These are phyloP conservation scores for Tricholoma saponaceum DNA, from an alignment of 768 basidiomycete genomes.

Conservation along the genomic window DNA sequence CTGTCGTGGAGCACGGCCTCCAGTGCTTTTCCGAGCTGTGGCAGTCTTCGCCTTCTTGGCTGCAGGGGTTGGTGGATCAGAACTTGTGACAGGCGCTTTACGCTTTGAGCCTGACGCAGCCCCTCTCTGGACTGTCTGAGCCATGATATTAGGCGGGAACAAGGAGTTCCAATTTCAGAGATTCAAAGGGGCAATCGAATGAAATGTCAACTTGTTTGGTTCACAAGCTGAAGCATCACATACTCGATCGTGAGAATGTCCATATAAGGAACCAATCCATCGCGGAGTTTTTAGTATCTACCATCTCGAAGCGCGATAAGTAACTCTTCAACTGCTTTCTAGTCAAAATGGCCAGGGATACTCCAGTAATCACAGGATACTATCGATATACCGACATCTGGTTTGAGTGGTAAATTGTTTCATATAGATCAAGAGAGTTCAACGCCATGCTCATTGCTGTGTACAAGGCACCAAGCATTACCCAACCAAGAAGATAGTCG, in stretches of 20 bases:
- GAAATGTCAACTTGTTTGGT: slow-evolving; percentile 26
- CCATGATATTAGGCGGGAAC: slow-evolving; percentile 43
- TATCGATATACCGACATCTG: slow-evolving; percentile 85
- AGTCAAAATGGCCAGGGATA: slow-evolving; percentile 22
- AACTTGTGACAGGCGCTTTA: slow-evolving; percentile 38
- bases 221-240: slow-evolving; percentile 5
- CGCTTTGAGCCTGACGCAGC: slow-evolving; percentile 42
- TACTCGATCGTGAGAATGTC: slow-evolving; percentile 7
- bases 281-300: not conserved
- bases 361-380: slow-evolving; percentile 59
- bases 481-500: slow-evolving; percentile 55
- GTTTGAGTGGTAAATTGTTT: slow-evolving; percentile 61
- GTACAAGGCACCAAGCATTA: slow-evolving; percentile 49
- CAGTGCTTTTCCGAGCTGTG: slow-evolving; percentile 86
- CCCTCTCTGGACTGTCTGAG: slow-evolving; percentile 61
- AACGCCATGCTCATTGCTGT: not conserved
- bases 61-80: slow-evolving; percentile 44
- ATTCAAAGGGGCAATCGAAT: not conserved
- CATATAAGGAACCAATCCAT: not conserved
- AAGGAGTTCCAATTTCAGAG: not conserved
- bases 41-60: slow-evolving; percentile 46
- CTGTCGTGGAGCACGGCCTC: slow-evolving; percentile 51
- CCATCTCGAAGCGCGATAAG: not conserved
- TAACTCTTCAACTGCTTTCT: slow-evolving; percentile 2
- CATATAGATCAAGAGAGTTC: not conserved